Evolutionary conservation across 169 alveolate species (phyloP).

Genomic region (Cryptosporidium muris): DNA sequence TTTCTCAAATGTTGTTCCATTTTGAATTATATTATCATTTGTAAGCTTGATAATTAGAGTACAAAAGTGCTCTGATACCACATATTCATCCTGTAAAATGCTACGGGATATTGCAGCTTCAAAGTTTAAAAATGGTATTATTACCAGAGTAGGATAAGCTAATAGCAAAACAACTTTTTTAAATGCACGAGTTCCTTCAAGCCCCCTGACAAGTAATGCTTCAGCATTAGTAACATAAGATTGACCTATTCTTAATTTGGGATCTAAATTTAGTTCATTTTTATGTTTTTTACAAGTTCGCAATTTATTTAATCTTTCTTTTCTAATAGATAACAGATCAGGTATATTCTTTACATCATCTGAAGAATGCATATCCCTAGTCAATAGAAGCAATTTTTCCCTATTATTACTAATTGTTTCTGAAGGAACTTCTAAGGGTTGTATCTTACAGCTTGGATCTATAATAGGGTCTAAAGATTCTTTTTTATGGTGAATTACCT

Average conservation of each 20-base stretch:
- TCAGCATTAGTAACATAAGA: conserved; percentile 40
- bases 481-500: neutral
- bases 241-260: conserved; percentile 37
- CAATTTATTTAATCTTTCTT: conserved; percentile 29
- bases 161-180: conserved; percentile 5
- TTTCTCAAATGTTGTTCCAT: neutral
- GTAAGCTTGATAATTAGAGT: neutral
- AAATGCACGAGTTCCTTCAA: neutral
- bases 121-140: conserved; percentile 22
- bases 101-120: conserved; percentile 35
- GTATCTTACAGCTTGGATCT: neutral
- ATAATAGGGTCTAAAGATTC: conserved; percentile 8
- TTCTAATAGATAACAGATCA: conserved; percentile 46
- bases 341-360: conserved; percentile 57
- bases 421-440: conserved; percentile 35
- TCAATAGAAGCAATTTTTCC: conserved; percentile 32
- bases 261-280: conserved; percentile 19
- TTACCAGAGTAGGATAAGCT: neutral
- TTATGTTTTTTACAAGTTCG: conserved; percentile 7
- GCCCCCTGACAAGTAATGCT: neutral
- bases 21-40: neutral
- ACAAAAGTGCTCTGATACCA: conserved; percentile 8
- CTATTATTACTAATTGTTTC: conserved; percentile 18
- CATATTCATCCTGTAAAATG: conserved; percentile 40
- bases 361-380: conserved; percentile 28